Base-by-base conservation (phyloP, 2,329 filamentous ascomycete species). In the Fusarium camptoceras region DNA sequence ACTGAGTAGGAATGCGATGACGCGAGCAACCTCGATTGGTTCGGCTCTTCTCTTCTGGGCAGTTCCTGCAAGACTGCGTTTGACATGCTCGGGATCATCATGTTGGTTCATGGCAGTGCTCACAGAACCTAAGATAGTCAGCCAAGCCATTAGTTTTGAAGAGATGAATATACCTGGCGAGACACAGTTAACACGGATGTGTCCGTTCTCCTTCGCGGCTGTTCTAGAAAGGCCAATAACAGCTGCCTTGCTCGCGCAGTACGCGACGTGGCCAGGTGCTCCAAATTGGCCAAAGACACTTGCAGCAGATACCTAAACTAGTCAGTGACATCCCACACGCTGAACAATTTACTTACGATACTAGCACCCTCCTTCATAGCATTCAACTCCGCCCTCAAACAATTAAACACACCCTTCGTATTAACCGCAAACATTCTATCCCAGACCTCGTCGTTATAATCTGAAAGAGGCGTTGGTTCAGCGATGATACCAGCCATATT, bases 401-500 rank as follows among this genome's bases (percentile, higher is more conserved):
- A 86, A 51, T 85, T 82, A 76, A 87, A 84, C 28, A 84, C 75
- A 8, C 86, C 85, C 10, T 74, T 80, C 10, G 82, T 62, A 69
- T 87, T 86, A 12, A 86, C 81, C 3, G 74, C 70, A 55, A 86
- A 73, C 18, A 82, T 75, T 28, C 75, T 75, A 42, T 82, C 78
- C 82, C 82, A 86, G 24, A 81, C 77, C 16, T 77, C 75, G 50
- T 83, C 81, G 11, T 76, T 78, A 1, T 81, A 77, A 22, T 83
- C 79, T 1, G 76, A 76, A 22, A 81, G 64, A 8, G 62, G 50
- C 0, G 15, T 48, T 3, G 64, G 60, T 0, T 54, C 30, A 1
- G 43, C 22, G 4, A 74, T 66, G 41, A 76, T 72, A 8, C 73
- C 75, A 1, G 76, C 77, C 59, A 77, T 82, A 55, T 84, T 83